Base-by-base conservation (phyloP, 2,329 filamentous ascomycete species). In the Arthrobotrys entomopaga region DNA sequence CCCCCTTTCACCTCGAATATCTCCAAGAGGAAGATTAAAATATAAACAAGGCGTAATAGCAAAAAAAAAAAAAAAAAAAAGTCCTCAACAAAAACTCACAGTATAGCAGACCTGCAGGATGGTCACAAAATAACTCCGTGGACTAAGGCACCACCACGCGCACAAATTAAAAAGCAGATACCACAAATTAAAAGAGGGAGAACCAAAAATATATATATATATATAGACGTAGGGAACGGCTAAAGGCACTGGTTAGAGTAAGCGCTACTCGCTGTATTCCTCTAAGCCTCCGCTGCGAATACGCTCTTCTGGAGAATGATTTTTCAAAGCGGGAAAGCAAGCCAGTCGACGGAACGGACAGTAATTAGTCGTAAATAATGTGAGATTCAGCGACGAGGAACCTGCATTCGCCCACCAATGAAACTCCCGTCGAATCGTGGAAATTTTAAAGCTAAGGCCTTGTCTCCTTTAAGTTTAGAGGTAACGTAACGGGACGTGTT, bases 181-280 rank as follows among this genome's bases (percentile, higher is more conserved):
- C 24, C 34, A 46, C 29, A 56, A 69, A 56, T 20, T 2, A n/a
- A 29, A 24, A 11, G 42, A 46, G 42, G 42, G 16, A 22, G 2
- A 29, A 22, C 26, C 2, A 34, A 34, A 34, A 34, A 6, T 6
- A 34, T 34, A 34, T 34, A n/a, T n/a, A n/a, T n/a, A n/a, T n/a
- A n/a, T n/a, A n/a, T n/a, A n/a, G n/a, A n/a, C n/a, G 29, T 34
- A 34, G 19, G 50, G 22, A 22, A 63, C 65, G 65, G 56, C 40
- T 67, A 67, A 67, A 70, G 56, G 24, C 54, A 65, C 40, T 54
- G 22, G 56, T 69, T 54, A 48, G 46, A 61, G 50, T 49, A 61
- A 70, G 65, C 65, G 65, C 65, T 34, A 29, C 26, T 29, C 26
- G 29, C 29, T 34, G 5, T 5, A 5, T 34, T 34, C 29, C 52